These are phyloP conservation scores for Aegle marmelos DNA, from an alignment of 345 rosid species.

Conservation along the genomic window DNA sequence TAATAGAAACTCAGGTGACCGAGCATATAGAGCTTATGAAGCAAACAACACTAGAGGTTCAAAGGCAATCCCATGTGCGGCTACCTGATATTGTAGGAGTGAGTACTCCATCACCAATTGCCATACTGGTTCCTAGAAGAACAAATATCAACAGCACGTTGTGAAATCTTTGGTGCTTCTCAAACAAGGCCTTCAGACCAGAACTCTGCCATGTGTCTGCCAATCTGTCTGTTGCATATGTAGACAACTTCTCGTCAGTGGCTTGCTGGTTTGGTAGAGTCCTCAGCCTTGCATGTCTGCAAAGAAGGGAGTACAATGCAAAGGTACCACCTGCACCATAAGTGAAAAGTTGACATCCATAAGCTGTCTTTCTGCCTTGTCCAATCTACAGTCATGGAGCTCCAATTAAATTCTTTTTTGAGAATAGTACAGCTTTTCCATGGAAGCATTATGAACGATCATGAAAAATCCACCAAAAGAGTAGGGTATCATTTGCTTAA, in stretches of 20 bases:
- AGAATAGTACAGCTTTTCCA: not conserved
- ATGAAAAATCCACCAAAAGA: not conserved
- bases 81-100: slow-evolving; percentile 90
- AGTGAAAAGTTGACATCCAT: slow-evolving; percentile 21
- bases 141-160: slow-evolving; percentile 56
- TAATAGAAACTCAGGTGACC: not conserved
- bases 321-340: slow-evolving; percentile 73
- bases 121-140: slow-evolving; percentile 77
- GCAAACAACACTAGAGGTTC: not conserved
- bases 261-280: slow-evolving; percentile 84
- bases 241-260: slow-evolving; percentile 66
- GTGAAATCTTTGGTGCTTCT: slow-evolving; percentile 50
- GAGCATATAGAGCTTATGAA: not conserved
- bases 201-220: slow-evolving; percentile 50
- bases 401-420: slow-evolving; percentile 1
- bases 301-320: slow-evolving; percentile 86
- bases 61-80: not conserved
- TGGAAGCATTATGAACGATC: not conserved
- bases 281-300: slow-evolving; percentile 68
- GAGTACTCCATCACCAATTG: slow-evolving; percentile 70
- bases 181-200: slow-evolving; percentile 49
- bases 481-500: not conserved
- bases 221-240: slow-evolving; percentile 47
- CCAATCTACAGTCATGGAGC: slow-evolving; percentile 20
- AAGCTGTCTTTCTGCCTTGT: slow-evolving; percentile 22